Evolutionary conservation across 2,329 filamentous ascomycete species (phyloP).

Genomic region (Epichloe sylvatica): DNA sequence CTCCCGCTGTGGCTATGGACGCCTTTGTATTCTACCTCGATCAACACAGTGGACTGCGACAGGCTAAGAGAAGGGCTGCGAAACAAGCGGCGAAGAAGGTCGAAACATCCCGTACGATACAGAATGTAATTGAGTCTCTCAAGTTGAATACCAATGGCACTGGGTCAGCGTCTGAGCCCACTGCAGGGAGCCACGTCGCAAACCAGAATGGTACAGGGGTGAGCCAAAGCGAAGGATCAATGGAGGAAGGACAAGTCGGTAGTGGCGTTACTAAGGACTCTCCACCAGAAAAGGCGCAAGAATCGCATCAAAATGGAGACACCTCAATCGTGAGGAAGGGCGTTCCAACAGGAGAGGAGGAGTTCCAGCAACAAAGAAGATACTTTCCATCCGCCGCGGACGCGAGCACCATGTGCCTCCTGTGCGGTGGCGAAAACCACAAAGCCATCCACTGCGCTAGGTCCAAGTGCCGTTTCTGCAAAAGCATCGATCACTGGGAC

Average conservation of each 20-base stretch:
- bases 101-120: conserved; percentile 13
- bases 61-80: conserved; percentile 19
- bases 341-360: conserved; percentile 19
- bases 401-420: conserved; percentile 32
- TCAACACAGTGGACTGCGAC: conserved; percentile 15
- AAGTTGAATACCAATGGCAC: neutral
- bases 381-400: conserved; percentile 39
- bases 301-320: neutral
- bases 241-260: conserved; percentile 1
- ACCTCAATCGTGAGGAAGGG: conserved; percentile 8
- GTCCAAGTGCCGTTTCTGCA: conserved; percentile 35
- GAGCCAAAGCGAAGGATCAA: neutral
- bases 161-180: neutral
- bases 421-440: conserved; percentile 38
- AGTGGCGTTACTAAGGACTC: conserved; percentile 1
- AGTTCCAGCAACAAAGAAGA: conserved; percentile 25
- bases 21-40: conserved; percentile 21
- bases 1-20: conserved; percentile 10
- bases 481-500: conserved; percentile 30
- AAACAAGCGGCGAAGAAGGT: conserved; percentile 17
- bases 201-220: neutral
- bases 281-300: neutral
- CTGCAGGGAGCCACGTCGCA: neutral
- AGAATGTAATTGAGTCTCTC: conserved; percentile 10
- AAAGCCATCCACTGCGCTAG: conserved; percentile 29